Conservation (phyloP, 1,284 basidiomycete genomes). For the Heterobasidion annosum region DNA sequence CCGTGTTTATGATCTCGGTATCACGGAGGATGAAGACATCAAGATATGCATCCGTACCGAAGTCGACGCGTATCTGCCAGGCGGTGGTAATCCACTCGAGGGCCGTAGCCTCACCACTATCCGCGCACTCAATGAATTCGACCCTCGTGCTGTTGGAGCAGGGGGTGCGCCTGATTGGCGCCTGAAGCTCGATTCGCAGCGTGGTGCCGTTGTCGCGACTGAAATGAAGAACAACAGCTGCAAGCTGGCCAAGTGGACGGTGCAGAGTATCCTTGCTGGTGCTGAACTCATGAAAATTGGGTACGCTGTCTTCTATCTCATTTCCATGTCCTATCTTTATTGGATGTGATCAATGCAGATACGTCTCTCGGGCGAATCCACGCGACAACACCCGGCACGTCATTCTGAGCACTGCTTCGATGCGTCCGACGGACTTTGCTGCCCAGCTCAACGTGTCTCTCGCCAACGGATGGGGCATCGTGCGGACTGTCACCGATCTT, state of each 20-base stretch:
- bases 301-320: constrained; percentile 32
- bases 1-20: constrained; percentile 89
- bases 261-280: constrained; percentile 92
- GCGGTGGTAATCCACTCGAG: constrained; percentile 53
- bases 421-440: constrained; percentile 93
- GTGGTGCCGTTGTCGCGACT: constrained; percentile 96
- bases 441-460: constrained; percentile 93
- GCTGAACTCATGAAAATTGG: constrained; percentile 98
- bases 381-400: constrained; percentile 94
- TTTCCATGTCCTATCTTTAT: neutral
- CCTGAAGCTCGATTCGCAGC: constrained; percentile 89
- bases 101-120: constrained; percentile 86
- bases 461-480: constrained; percentile 97
- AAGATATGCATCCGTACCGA: constrained; percentile 93
- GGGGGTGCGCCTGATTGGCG: constrained; percentile 97
- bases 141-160: constrained; percentile 83
- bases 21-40: constrained; percentile 86
- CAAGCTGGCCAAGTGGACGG: constrained; percentile 97
- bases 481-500: constrained; percentile 86
- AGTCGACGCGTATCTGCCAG: constrained; percentile 83
- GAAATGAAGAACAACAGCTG: constrained; percentile 99
- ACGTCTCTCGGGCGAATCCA: constrained; percentile 90
- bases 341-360: constrained; percentile 33
- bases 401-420: constrained; percentile 90
- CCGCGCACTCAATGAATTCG: constrained; percentile 96